Base-by-base conservation (phyloP, 164 flowering plant species). In the Tetracentron sinense region DNA sequence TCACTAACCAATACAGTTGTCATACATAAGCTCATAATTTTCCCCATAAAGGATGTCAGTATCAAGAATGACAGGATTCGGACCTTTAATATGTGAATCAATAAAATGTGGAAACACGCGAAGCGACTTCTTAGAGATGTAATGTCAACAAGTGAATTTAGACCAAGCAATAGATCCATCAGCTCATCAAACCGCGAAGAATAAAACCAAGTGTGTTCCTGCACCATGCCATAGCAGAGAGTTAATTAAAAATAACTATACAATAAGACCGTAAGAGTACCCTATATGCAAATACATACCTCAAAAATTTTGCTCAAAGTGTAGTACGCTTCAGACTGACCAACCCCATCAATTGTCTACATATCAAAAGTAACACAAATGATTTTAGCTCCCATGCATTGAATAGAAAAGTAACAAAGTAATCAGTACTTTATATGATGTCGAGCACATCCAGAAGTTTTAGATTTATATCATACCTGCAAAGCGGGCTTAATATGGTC, bases 121-220 rank as follows among this genome's bases (percentile, higher is more conserved):
- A 90, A 82, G 51, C 89, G 89, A 66, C 81, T 75, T 68, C 66
- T 83, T 27, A 82, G 72, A 58, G 77, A 61, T 31, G 64, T 53
- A 27, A 72, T 64, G 67, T 81, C 80, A 53, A 25, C 66, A 54
- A 89, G 76, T 27, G 85, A 26, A 74, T 81, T 86, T 60, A 81
- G 64, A 54, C 80, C 79, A 63, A 81, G 71, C 62, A 90, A 61
- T 1, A 90, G 65, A 64, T 82, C 89, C 64, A 83, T 72, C 78
- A 92, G 69, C 69, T 82, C 87, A 61, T 31, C 74, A 74, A 72
- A 76, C 27, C 79, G 73, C 28, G 88, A 78, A 63, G 93, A 80
- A 67, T 76, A 76, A 77, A 90, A 90, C 86, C 81, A 75, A 60
- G 79, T 44, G 70, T 86, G 90, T 58, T 81, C 89, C 98, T 92